Base-by-base conservation (phyloP, 2,329 filamentous ascomycete species). In the Davidsoniella neocaledoniae region DNA sequence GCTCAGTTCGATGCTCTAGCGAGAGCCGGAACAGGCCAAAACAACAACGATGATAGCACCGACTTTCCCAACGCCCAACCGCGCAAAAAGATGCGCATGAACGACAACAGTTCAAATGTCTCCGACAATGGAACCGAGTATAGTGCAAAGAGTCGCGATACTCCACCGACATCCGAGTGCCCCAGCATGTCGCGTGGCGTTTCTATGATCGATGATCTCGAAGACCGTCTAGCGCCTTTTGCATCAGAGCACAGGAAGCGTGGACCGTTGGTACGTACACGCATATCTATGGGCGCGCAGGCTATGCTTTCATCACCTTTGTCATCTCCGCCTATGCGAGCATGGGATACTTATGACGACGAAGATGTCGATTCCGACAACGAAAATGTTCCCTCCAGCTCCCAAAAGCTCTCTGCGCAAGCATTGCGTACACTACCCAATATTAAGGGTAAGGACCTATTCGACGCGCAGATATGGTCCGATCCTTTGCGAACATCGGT, bases 401-500 rank as follows among this genome's bases (percentile, higher is more conserved):
- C 44, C 3, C 44, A 46, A 38, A 38, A 37, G 21, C 25, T 36
- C 10, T 49, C 41, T 19, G 43, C 47, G 6, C 47, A 49, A 16
- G 14, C 16, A 3, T 16, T 49, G 17, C 51, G 53, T 29, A 48
- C 54, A 12, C 45, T 81, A 1, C 75, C 76, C 1, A 76, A 79
- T 43, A 73, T 84, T 61, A 83, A 83, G 59, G 81, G 81, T 2
- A 74, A 76, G 50, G 81, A 86, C 57, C 64, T 86, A 2, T 86
- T 86, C 56, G 80, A 85, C 61, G 73, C 74, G 14, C 77, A 77
- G 25, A 76, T 85, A 50, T 86, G 81, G 76, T 68, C 76, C 0
- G 79, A 83, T 57, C 76, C 79, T 0, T 62, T 77, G 14, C 75
- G 77, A 43, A 85, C 81, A 0, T 79, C 78, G 0, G 76, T 83